A percentile compares a stretch with the other conserved stretches of the same genome.
Conservation (phyloP, 2,329 filamentous ascomycete genomes). For the Trichoderma sp. region DNA sequence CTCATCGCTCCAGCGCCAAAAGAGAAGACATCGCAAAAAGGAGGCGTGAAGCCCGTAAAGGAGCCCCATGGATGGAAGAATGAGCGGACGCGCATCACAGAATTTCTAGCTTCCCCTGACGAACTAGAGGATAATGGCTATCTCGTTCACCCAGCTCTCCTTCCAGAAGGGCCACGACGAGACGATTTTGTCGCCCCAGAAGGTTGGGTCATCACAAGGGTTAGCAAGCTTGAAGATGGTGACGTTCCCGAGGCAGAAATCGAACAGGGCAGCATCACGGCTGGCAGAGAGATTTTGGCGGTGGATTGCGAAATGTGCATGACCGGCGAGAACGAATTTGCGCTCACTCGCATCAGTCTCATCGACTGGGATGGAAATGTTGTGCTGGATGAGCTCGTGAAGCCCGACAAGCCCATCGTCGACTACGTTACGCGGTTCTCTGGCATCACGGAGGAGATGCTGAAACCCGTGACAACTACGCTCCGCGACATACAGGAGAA, state of each 20-base stretch:
- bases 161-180: slow-evolving; percentile 55
- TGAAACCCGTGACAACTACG: slow-evolving; percentile 78
- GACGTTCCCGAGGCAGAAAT: slow-evolving; percentile 66
- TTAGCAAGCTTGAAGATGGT: slow-evolving; percentile 64
- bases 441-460: slow-evolving; percentile 84
- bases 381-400: slow-evolving; percentile 86
- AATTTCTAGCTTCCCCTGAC: slow-evolving; percentile 68
- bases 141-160: slow-evolving; percentile 74
- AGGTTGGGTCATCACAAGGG: slow-evolving; percentile 80
- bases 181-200: slow-evolving; percentile 53
- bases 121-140: slow-evolving; percentile 84
- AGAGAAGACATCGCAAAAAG: slow-evolving; percentile 57
- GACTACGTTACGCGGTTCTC: slow-evolving; percentile 92
- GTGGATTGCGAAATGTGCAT: slow-evolving; percentile 98
- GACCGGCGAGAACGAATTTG: slow-evolving; percentile 73
- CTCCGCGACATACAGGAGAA: slow-evolving; percentile 77
- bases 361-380: slow-evolving; percentile 80
- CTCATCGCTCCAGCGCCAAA: slow-evolving; percentile 71
- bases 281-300: slow-evolving; percentile 72
- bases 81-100: slow-evolving; percentile 75
- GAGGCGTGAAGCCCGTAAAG: slow-evolving; percentile 56
- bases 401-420: slow-evolving; percentile 80
- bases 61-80: slow-evolving; percentile 68
- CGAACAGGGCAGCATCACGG: slow-evolving; percentile 77
- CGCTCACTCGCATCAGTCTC: slow-evolving; percentile 84